phyloP scores from a whole-genome alignment of 2,329 filamentous ascomycete genomes.

The Trichophyton verrucosum region DNA sequence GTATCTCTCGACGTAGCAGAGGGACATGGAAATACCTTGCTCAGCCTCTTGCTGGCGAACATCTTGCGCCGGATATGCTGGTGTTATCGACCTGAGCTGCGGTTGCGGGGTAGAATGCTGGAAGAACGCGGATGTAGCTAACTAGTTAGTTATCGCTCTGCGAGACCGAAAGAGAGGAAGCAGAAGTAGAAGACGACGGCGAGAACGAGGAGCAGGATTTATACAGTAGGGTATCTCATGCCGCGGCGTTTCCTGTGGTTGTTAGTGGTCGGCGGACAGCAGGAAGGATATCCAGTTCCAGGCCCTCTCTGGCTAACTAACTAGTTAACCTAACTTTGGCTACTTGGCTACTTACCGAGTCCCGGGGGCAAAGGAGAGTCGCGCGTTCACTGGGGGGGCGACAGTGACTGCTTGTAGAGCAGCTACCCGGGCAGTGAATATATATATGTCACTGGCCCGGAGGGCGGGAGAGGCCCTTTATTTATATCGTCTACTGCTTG shows the following conservation, averaged over 20 bases:
- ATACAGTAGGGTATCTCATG: background rate
- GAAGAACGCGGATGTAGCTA: no score
- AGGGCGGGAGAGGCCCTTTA: no score
- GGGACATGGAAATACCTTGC: slow-evolving; percentile 29
- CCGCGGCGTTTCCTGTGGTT: background rate
- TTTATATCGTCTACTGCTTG: no score
- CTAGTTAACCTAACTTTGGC: no score
- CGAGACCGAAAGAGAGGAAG: background rate
- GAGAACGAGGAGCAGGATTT: background rate
- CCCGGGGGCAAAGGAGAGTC: no score
- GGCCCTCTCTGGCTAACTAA: no score
- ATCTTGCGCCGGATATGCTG: slow-evolving; percentile 19
- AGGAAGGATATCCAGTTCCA: background rate
- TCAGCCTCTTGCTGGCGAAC: slow-evolving; percentile 40
- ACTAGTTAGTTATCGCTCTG: no score
- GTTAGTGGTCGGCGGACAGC: background rate
- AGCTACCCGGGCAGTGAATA: no score
- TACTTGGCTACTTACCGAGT: no score
- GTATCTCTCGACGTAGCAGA: background rate
- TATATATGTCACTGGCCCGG: no score
- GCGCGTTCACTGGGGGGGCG: no score
- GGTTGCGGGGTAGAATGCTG: background rate
- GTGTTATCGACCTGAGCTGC: background rate
- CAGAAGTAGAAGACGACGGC: background rate
- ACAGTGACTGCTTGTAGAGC: no score